Evolutionary conservation across 257 asterid genomes (phyloP).

Genomic region (Solanum pennellii): DNA sequence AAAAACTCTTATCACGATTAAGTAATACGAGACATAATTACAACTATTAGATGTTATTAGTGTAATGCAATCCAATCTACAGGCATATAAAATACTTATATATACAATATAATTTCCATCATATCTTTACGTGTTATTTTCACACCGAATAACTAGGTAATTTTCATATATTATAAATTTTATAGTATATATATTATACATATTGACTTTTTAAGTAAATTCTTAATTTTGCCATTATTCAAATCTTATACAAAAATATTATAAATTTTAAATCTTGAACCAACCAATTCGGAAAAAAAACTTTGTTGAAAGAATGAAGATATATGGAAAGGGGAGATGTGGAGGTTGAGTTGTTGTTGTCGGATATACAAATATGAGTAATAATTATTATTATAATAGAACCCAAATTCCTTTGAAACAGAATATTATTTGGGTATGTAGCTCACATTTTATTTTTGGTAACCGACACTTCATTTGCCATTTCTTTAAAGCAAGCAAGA

Average conservation of each 20-base stretch:
- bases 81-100: neutral
- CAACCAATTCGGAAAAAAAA: too few relatives aligned
- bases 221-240: too few relatives aligned
- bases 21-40: neutral
- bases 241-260: too few relatives aligned
- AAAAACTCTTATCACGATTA: neutral
- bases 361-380: neutral
- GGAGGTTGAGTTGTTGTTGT: neutral
- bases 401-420: neutral
- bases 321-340: neutral
- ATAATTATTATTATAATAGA: neutral
- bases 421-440: neutral
- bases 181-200: too few relatives aligned
- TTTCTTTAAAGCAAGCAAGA: neutral
- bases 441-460: neutral
- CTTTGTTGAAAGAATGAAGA: neutral
- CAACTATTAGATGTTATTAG: neutral
- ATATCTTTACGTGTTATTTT: too few relatives aligned
- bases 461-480: neutral
- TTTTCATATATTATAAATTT: too few relatives aligned
- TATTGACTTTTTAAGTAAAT: too few relatives aligned
- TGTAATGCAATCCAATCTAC: neutral
- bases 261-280: too few relatives aligned
- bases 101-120: neutral
- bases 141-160: neutral